These are phyloP conservation scores for Schizophyllum amplum DNA, from an alignment of 1,284 basidiomycete species.

Conservation along the genomic window DNA sequence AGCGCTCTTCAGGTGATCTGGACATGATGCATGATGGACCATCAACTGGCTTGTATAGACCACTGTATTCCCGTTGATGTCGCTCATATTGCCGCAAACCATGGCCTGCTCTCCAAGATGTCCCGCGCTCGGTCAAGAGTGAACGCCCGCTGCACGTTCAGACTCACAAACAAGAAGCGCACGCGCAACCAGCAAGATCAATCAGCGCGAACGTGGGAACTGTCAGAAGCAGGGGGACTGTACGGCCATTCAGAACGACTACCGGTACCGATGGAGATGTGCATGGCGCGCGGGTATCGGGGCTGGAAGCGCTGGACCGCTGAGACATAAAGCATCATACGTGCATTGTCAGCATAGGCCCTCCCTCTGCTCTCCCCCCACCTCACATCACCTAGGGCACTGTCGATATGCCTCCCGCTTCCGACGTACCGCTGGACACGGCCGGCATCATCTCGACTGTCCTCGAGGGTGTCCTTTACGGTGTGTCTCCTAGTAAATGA, in stretches of 20 bases:
- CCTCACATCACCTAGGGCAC: background rate
- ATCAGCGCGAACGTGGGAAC: background rate
- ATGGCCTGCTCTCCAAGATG: background rate
- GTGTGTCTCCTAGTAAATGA: background rate
- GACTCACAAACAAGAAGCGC: background rate
- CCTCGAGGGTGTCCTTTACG: slow-evolving; percentile 6
- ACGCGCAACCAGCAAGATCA: background rate
- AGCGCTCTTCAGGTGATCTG: background rate
- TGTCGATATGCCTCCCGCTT: background rate
- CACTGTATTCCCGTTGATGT: background rate
- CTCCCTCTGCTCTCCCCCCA: background rate
- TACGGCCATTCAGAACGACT: background rate
- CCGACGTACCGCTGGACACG: slow-evolving; percentile 1
- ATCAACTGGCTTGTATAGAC: background rate
- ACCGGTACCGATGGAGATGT: background rate
- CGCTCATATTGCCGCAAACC: background rate
- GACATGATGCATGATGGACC: background rate
- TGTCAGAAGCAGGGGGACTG: background rate
- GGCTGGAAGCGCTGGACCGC: background rate
- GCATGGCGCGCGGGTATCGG: background rate
- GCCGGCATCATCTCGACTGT: slow-evolving; percentile 7
- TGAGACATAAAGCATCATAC: background rate
- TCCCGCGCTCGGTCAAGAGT: no score
- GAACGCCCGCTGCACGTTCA: background rate
- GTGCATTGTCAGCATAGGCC: background rate